These are phyloP conservation scores for Trichosporon sp. DNA, from an alignment of 1,284 basidiomycete genomes.

Conservation along the genomic window DNA sequence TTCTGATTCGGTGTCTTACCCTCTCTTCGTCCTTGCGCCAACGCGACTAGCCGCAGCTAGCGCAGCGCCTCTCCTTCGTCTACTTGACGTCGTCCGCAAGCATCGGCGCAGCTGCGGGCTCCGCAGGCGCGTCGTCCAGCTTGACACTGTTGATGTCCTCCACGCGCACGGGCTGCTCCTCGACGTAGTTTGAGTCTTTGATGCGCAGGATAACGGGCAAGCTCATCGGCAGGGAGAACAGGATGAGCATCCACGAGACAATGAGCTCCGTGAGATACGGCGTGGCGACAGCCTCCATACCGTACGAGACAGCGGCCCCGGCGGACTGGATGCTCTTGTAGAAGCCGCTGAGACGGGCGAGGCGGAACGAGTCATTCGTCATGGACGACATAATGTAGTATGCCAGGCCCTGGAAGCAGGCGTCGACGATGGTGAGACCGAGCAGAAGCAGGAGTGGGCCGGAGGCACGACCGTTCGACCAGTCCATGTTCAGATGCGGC, in stretches of 20 bases:
- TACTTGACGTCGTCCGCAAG: slow-evolving; percentile 1
- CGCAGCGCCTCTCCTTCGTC: too few relatives aligned
- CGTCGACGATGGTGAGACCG: slow-evolving; percentile 47
- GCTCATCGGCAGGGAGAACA: slow-evolving; percentile 32
- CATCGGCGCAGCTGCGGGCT: neutral
- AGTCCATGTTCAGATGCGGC: slow-evolving; percentile 1
- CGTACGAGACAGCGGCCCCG: slow-evolving; percentile 59
- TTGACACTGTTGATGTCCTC: slow-evolving; percentile 36
- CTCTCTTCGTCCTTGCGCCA: too few relatives aligned
- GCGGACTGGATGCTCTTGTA: slow-evolving; percentile 55
- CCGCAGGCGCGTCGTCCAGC: slow-evolving; percentile 8
- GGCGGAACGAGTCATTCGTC: slow-evolving; percentile 43
- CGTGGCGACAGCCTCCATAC: slow-evolving; percentile 60
- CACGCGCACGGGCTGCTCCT: slow-evolving; percentile 33
- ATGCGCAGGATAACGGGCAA: slow-evolving; percentile 34
- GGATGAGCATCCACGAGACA: slow-evolving; percentile 41
- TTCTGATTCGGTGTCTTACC: too few relatives aligned
- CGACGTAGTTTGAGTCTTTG: slow-evolving; percentile 39
- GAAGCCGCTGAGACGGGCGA: slow-evolving; percentile 53
- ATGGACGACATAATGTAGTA: slow-evolving; percentile 45
- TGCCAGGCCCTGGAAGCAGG: slow-evolving; percentile 52
- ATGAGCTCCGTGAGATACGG: slow-evolving; percentile 46
- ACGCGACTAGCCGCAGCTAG: neutral
- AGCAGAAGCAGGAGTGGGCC: slow-evolving; percentile 12
- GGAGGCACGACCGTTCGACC: neutral